Percentiles rank a stretch among this genome's conserved stretches.
phyloP scores from a whole-genome alignment of 148 eudicot species.

The Vaccinium myrtillus region DNA sequence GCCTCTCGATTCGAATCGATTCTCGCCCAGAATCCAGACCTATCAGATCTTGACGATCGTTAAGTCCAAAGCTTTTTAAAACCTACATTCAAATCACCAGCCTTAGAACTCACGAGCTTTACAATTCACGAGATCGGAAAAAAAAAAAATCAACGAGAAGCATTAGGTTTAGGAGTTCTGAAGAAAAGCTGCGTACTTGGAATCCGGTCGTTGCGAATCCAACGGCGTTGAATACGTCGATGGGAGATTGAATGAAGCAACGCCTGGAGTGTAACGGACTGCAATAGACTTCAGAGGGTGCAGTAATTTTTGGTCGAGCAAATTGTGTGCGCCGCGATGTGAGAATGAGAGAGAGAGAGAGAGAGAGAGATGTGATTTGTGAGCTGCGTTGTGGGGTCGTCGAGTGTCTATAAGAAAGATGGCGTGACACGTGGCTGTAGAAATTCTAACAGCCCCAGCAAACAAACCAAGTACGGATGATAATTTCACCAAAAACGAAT shows the following conservation, averaged over 20 bases:
- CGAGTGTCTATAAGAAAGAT: not conserved
- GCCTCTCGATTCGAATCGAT: not conserved
- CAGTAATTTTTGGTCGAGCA: no score
- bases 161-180: no score
- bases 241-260: not conserved
- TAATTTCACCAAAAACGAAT: no score
- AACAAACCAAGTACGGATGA: no score
- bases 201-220: conserved; percentile 6
- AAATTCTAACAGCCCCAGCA: not conserved
- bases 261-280: not conserved
- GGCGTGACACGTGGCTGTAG: not conserved
- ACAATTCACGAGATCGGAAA: not conserved
- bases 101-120: not conserved
- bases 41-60: conserved; percentile 5
- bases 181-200: not conserved
- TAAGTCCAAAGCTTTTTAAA: conserved; percentile 8
- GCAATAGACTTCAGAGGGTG: not conserved
- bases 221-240: conserved; percentile 14
- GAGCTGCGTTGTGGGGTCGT: not conserved
- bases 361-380: not conserved
- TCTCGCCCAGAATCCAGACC: not conserved
- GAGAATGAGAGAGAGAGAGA: conserved; percentile 2
- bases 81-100: conserved; percentile 23
- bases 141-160: not conserved
- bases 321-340: not conserved